Conservation (phyloP, 2,329 filamentous ascomycete genomes). For the Pyricularia sp. region DNA sequence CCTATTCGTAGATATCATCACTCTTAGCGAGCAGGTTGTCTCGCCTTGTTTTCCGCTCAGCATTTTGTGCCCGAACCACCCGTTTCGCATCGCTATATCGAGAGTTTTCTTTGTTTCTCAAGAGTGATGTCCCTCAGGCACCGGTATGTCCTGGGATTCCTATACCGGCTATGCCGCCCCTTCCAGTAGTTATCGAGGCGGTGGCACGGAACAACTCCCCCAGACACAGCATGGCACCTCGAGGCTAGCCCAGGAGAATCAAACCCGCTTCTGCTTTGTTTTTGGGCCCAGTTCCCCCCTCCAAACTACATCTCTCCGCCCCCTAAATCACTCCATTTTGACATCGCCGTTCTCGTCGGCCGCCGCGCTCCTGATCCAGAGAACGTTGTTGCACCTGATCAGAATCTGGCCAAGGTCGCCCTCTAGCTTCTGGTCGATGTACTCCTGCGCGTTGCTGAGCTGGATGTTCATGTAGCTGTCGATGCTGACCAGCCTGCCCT, state of each 20-base stretch:
- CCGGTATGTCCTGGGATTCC: not conserved
- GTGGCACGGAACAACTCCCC: too few species aligned
- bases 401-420: conserved; percentile 83
- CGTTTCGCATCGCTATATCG: not conserved
- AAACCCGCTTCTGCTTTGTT: not conserved
- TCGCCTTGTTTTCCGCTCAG: not conserved
- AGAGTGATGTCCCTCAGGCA: not conserved
- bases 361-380: conserved; percentile 68
- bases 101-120: not conserved
- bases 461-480: conserved; percentile 99
- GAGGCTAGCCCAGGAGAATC: not conserved
- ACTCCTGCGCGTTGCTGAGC: conserved; percentile 84
- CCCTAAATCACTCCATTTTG: conserved; percentile 45
- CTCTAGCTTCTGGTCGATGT: conserved; percentile 76
- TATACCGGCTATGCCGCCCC: not conserved
- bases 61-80: not conserved
- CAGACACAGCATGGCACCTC: too few species aligned
- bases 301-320: not conserved
- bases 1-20: not conserved
- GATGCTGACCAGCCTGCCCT: conserved; percentile 76
- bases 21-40: not conserved
- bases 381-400: conserved; percentile 79
- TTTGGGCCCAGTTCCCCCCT: not conserved
- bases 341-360: conserved; percentile 40
- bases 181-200: not conserved